A percentile compares a stretch with the other conserved stretches of the same genome.
Evolutionary conservation across 495 filamentous ascomycete species (phyloP).

Genomic region (Staphylotrichum tortipilum): DNA sequence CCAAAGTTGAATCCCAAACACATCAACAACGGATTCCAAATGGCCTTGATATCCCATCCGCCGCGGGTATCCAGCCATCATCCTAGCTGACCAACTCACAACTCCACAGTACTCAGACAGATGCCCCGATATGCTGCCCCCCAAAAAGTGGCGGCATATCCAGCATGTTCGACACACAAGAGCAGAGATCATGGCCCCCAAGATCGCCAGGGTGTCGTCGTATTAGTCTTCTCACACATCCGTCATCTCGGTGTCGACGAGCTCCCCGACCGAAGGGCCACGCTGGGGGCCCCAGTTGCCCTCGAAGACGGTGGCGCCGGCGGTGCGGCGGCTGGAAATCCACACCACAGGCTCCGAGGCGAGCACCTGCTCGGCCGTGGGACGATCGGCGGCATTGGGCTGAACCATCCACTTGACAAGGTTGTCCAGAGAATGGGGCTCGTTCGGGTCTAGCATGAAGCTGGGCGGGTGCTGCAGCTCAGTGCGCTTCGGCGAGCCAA

Average conservation of each 20-base stretch:
- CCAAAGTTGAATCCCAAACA: slow-evolving; percentile 12
- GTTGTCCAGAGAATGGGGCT: slow-evolving; percentile 68
- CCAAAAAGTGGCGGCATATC: slow-evolving; percentile 27
- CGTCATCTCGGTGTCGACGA: slow-evolving; percentile 41
- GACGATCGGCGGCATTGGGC: slow-evolving; percentile 63
- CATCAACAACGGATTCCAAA: slow-evolving; percentile 19
- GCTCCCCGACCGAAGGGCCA: slow-evolving; percentile 14
- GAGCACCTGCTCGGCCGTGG: slow-evolving; percentile 64
- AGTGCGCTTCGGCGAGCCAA: slow-evolving; percentile 42
- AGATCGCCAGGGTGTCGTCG: slow-evolving; percentile 3
- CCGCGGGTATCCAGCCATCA: slow-evolving; percentile 25
- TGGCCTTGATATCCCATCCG: slow-evolving; percentile 23
- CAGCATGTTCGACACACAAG: slow-evolving; percentile 22
- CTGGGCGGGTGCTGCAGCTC: slow-evolving; percentile 68
- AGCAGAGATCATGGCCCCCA: slow-evolving; percentile 12
- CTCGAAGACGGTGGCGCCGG: slow-evolving; percentile 85
- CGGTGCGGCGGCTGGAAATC: slow-evolving; percentile 62
- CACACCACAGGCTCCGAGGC: slow-evolving; percentile 61
- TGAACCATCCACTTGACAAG: slow-evolving; percentile 84
- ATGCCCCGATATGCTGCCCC: slow-evolving; percentile 20
- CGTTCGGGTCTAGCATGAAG: slow-evolving; percentile 71
- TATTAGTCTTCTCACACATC: slow-evolving; percentile 29
- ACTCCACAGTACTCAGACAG: slow-evolving; percentile 20
- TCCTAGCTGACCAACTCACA: slow-evolving; percentile 23
- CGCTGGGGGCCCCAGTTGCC: slow-evolving; percentile 78